These are phyloP conservation scores for Adansonia grandidieri DNA, from an alignment of 441 rosid genomes.

Conservation along the genomic window DNA sequence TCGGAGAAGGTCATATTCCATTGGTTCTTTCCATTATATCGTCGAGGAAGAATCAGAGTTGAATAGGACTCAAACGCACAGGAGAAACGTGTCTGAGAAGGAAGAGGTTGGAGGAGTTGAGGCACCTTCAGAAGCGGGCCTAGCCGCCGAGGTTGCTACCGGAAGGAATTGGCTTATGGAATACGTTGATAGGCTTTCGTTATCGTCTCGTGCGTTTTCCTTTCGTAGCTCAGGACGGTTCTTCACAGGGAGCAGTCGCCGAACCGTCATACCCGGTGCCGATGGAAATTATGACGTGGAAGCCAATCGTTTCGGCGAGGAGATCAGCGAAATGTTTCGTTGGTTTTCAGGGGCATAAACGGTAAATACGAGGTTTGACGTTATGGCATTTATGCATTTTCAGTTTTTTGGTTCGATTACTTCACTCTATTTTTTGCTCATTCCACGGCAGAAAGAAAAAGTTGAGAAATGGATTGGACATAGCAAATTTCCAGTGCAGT, in stretches of 20 bases:
- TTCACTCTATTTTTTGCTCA: conserved; percentile 24
- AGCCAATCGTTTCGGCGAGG: conserved; percentile 68
- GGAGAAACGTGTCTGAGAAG: conserved; percentile 60
- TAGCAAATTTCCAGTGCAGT: conserved; percentile 28
- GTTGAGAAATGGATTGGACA: conserved; percentile 24
- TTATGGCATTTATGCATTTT: conserved; percentile 19
- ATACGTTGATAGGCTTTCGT: conserved; percentile 72
- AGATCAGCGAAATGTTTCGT: conserved; percentile 83
- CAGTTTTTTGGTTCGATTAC: background rate
- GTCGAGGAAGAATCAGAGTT: conserved; percentile 77
- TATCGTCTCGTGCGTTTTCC: conserved; percentile 72
- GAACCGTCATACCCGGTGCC: conserved; percentile 48
- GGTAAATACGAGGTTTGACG: conserved; percentile 29
- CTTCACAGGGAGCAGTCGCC: conserved; percentile 78
- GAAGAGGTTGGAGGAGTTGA: conserved; percentile 41
- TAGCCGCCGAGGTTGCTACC: conserved; percentile 56
- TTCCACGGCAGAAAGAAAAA: background rate
- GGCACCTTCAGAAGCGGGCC: conserved; percentile 40
- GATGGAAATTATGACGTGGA: conserved; percentile 68
- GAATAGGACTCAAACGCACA: conserved; percentile 39
- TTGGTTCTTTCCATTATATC: conserved; percentile 84
- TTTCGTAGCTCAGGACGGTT: conserved; percentile 83
- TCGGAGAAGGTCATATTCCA: conserved; percentile 61
- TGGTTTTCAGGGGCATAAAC: conserved; percentile 86
- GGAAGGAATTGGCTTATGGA: conserved; percentile 83